Percentiles rank a stretch among this genome's conserved stretches.
Evolutionary conservation across 345 rosid species (phyloP).

Genomic region (Ailanthus altissimus): DNA sequence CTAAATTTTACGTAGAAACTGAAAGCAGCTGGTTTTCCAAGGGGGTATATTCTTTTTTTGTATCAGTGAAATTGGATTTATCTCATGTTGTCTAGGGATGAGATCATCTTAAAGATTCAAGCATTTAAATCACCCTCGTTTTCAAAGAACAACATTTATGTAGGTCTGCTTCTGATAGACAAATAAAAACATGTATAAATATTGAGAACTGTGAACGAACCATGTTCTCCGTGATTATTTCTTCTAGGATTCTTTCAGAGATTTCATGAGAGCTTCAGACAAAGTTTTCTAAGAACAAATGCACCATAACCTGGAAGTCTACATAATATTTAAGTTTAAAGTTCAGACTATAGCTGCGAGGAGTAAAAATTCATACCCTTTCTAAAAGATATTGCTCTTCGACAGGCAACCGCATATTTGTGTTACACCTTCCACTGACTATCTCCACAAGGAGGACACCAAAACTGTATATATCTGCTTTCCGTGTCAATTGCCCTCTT

Average conservation of each 20-base stretch:
- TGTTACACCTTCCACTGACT: conserved; percentile 87
- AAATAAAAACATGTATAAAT: background rate
- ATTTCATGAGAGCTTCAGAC: background rate
- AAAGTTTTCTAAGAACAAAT: background rate
- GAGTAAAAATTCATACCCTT: conserved; percentile 52
- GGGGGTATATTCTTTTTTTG: background rate
- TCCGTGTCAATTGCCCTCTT: conserved; percentile 85
- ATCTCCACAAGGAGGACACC: conserved; percentile 92
- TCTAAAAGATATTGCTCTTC: conserved; percentile 87
- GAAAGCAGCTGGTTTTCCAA: background rate
- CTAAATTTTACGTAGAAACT: background rate
- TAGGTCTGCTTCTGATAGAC: background rate
- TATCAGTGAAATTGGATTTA: background rate
- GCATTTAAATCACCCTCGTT: background rate
- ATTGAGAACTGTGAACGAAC: background rate
- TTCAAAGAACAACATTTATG: background rate
- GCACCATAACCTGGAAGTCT: background rate
- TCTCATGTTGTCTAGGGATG: background rate
- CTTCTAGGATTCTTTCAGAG: background rate
- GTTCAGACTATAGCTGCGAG: background rate
- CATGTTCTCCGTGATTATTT: background rate
- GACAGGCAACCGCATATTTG: conserved; percentile 62
- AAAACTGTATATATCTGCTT: conserved; percentile 88
- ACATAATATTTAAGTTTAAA: background rate
- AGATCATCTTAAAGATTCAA: background rate